Evolutionary conservation across 768 basidiomycete genomes (phyloP), one percentile per base, ranked within the genome.

Genomic region (Hemileccinum rubropunctum): DNA sequence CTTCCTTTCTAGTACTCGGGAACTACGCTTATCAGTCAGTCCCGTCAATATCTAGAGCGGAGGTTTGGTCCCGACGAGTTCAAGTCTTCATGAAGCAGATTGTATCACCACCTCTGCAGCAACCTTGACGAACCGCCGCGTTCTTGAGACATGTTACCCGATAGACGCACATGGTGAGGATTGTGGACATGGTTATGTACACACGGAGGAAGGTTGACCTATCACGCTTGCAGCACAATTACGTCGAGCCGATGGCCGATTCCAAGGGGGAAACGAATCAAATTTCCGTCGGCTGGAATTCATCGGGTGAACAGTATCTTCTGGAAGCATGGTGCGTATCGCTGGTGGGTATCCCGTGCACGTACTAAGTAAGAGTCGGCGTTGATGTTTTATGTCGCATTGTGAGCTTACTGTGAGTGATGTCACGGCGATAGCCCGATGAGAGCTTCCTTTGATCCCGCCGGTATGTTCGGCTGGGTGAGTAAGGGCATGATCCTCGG

Each of bases 271-370:
- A 34, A 49, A 41, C 18, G 41, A 36, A 58, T 51, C 57, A 54
- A 42, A n/a, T 20, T 36, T 41, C 27, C 38, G 30, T 59, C 49
- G 26, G n/a, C 27, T 42, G 36, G 43, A 26, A 46, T 51, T 39
- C 41, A 55, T 60, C 48, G 50, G 45, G 46, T 6, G 23, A 18
- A 18, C 20, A 14, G 1, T 27, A 38, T 43, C 56, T 58, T 58
- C 59, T 44, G 10, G 59, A 51, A 54, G 49, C 21, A 34, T 1
- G 2, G 21, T 35, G 30, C 23, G 42, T 53, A 44, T 46, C 43
- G 9, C 12, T 43, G 18, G 33, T 23, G 28, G 27, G 36, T 27
- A 34, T 51, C 17, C 36, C 23, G 28, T 27, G 13, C 30, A 34
- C n/a, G 39, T 38, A 42, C 28, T n/a, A n/a, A n/a, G n/a, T 20